Percentiles rank a stretch among this genome's conserved stretches.
These are phyloP conservation scores for Aspergillus arachidicola DNA, from an alignment of 2,329 filamentous ascomycete genomes.

Conservation along the genomic window DNA sequence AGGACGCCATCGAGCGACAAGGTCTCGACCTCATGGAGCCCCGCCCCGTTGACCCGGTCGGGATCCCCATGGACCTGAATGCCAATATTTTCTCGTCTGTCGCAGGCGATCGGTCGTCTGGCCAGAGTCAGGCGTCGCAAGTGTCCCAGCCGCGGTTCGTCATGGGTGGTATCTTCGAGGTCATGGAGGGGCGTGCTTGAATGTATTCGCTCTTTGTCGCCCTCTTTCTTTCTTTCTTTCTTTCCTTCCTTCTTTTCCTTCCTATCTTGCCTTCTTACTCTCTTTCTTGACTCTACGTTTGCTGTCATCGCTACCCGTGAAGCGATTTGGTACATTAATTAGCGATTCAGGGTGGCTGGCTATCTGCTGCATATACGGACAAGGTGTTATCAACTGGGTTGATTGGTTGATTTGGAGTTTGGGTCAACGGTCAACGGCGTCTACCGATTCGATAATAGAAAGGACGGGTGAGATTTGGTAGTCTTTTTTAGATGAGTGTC, in stretches of 20 bases:
- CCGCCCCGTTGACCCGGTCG: conserved; percentile 42
- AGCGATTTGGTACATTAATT: conserved; percentile 1
- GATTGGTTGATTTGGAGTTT: conserved; percentile 1
- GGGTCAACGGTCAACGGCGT: neutral
- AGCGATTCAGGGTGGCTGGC: neutral
- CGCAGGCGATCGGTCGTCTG: conserved; percentile 12
- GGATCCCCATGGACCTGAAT: conserved; percentile 27
- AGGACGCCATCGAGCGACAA: conserved; percentile 41
- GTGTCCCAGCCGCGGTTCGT: conserved; percentile 40
- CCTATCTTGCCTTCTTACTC: neutral
- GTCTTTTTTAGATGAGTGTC: neutral
- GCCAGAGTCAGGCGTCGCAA: conserved; percentile 9
- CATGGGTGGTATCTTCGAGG: conserved; percentile 52
- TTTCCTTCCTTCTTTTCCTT: conserved; percentile 5
- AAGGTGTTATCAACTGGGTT: neutral
- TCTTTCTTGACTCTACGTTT: neutral
- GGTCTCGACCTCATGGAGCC: conserved; percentile 50
- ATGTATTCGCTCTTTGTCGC: conserved; percentile 5
- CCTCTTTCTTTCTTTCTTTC: neutral
- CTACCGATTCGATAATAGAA: neutral
- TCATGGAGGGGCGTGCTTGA: conserved; percentile 47
- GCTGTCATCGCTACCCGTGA: neutral
- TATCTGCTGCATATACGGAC: neutral
- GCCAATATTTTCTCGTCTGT: conserved; percentile 19
- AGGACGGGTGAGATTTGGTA: neutral